These are phyloP conservation scores for Arabidopsis suecica DNA, from an alignment of 345 rosid genomes.

Conservation along the genomic window DNA sequence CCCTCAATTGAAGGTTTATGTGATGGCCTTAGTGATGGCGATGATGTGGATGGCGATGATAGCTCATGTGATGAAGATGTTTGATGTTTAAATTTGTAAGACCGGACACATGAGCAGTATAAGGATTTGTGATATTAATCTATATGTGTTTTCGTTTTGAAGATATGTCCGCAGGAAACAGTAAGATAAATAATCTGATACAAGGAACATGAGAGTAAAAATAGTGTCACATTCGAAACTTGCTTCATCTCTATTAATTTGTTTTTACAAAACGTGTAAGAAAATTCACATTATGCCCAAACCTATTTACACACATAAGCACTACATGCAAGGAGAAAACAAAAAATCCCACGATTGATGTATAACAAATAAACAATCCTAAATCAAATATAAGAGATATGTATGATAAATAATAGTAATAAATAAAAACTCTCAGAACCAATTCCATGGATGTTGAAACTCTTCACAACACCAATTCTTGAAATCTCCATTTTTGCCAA, in stretches of 20 bases:
- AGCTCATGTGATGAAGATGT: conserved; percentile 28
- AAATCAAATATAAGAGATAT: conserved; percentile 13
- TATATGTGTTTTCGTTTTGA: neutral
- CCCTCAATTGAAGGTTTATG: conserved; percentile 13
- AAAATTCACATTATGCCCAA: conserved; percentile 15
- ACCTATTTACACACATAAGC: conserved; percentile 23
- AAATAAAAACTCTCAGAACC: conserved; percentile 35
- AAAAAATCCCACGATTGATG: neutral
- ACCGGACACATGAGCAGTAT: neutral
- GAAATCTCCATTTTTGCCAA: conserved; percentile 49
- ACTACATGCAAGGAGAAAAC: conserved; percentile 15
- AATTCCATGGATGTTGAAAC: conserved; percentile 53
- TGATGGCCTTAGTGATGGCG: conserved; percentile 4
- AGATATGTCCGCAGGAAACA: conserved; percentile 4
- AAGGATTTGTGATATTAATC: conserved; percentile 8
- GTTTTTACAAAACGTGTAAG: conserved; percentile 17
- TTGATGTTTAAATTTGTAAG: conserved; percentile 6
- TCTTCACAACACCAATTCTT: conserved; percentile 49
- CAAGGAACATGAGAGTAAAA: conserved; percentile 1
- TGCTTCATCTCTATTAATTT: neutral
- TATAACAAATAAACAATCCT: conserved; percentile 35
- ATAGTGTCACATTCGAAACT: neutral
- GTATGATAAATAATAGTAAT: conserved; percentile 19
- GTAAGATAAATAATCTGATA: conserved; percentile 1
- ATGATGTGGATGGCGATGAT: conserved; percentile 31